These are phyloP conservation scores for Stephania japonica DNA, from an alignment of 164 flowering plant genomes.

Conservation along the genomic window DNA sequence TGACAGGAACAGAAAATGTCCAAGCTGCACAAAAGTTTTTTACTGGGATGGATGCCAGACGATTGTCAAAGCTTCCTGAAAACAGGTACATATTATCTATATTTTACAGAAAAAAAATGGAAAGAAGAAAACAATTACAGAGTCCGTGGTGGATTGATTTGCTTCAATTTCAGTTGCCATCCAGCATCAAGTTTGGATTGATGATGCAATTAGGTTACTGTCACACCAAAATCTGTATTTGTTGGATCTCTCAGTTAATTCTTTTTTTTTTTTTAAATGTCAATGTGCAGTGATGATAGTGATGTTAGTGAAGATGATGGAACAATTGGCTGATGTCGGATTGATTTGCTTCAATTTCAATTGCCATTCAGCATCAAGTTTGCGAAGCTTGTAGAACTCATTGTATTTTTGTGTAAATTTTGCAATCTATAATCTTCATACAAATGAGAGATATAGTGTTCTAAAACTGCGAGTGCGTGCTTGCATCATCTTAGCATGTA, in stretches of 20 bases:
- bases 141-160: background rate
- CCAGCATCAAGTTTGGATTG: slow-evolving; percentile 1
- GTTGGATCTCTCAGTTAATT: background rate
- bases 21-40: slow-evolving; percentile 88
- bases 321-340: slow-evolving; percentile 30
- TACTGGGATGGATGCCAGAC: slow-evolving; percentile 94
- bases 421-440: background rate
- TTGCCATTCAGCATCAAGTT: background rate
- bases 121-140: background rate
- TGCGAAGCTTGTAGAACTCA: slow-evolving; percentile 7
- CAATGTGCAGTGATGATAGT: slow-evolving; percentile 76
- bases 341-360: background rate
- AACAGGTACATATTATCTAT: slow-evolving; percentile 48
- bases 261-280: background rate
- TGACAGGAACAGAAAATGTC: slow-evolving; percentile 66
- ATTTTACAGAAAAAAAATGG: background rate
- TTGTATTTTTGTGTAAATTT: background rate
- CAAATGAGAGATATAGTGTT: slow-evolving; percentile 2
- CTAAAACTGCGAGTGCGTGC: background rate
- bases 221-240: background rate
- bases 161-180: background rate
- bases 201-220: background rate
- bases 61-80: slow-evolving; percentile 80
- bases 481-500: background rate
- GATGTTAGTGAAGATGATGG: slow-evolving; percentile 69